A percentile compares a stretch with the other conserved stretches of the same genome.
Evolutionary conservation across 1,284 basidiomycete species (phyloP).

Genomic region (Trametes hirsuta): DNA sequence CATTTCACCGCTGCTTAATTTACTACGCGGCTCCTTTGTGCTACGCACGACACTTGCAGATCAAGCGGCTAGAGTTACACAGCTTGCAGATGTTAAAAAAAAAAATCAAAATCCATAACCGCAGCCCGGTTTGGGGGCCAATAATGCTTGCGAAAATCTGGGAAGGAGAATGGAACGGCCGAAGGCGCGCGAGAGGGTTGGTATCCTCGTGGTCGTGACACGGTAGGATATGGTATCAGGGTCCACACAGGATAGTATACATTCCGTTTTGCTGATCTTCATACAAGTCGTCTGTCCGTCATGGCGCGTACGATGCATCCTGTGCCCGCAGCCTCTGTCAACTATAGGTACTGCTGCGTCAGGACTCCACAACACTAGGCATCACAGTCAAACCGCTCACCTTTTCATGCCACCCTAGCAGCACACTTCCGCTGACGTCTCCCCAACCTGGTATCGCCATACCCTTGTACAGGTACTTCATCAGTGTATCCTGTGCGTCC

Average conservation of each 20-base stretch:
- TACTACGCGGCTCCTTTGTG: no score
- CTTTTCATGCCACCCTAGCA: constrained; percentile 97
- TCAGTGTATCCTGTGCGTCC: constrained; percentile 89
- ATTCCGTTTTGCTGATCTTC: constrained; percentile 29
- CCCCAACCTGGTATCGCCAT: constrained; percentile 86
- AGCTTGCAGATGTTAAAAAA: not conserved
- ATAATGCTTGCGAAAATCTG: no score
- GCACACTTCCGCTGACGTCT: constrained; percentile 86
- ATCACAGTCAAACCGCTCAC: constrained; percentile 42
- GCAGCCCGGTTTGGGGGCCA: no score
- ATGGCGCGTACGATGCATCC: constrained; percentile 98
- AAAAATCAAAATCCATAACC: no score
- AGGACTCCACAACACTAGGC: constrained; percentile 6
- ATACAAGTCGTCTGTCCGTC: constrained; percentile 90
- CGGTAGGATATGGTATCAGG: not conserved
- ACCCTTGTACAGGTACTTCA: constrained; percentile 99
- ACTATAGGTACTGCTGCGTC: constrained; percentile 46
- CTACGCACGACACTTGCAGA: no score
- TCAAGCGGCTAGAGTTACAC: no score
- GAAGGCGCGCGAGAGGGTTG: not conserved
- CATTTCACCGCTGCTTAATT: no score
- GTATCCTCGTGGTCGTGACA: not conserved
- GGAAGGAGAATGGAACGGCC: not conserved
- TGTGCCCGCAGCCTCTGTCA: constrained; percentile 94
- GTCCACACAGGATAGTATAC: constrained; percentile 15